phyloP scores from a whole-genome alignment of 176 grass and related monocot species.

The Musa beccarii region DNA sequence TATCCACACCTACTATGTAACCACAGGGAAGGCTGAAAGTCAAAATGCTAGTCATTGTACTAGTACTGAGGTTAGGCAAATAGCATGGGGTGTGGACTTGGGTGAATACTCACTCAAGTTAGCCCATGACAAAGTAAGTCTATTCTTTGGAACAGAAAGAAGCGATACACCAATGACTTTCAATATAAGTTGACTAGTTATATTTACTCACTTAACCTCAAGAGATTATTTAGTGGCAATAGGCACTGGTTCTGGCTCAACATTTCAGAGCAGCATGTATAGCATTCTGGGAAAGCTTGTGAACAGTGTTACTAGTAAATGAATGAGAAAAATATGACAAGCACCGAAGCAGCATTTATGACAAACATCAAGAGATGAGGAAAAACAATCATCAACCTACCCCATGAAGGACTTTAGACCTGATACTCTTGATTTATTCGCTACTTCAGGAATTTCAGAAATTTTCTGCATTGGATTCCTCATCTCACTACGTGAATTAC shows the following conservation, averaged over 20 bases:
- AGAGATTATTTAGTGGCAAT: too few species aligned
- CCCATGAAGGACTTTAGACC: slow-evolving; percentile 66
- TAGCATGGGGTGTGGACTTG: neutral
- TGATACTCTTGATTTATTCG: slow-evolving; percentile 58
- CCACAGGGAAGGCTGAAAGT: neutral
- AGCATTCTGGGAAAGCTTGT: neutral
- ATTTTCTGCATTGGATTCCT: slow-evolving; percentile 75
- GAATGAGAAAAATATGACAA: neutral
- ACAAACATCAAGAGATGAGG: neutral
- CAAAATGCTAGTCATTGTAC: neutral
- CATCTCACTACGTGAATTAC: slow-evolving; percentile 36
- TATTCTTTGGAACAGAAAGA: too few species aligned
- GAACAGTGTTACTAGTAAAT: neutral
- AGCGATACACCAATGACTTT: too few species aligned
- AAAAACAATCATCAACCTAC: slow-evolving; percentile 21
- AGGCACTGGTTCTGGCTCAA: too few species aligned
- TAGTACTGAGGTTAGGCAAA: neutral
- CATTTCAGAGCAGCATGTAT: too few species aligned
- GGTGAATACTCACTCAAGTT: neutral
- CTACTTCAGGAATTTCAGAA: slow-evolving; percentile 49
- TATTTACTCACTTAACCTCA: too few species aligned
- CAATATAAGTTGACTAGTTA: too few species aligned
- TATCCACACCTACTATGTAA: neutral
- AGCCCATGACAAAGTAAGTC: too few species aligned
- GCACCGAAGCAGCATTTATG: neutral